A percentile compares a stretch with the other conserved stretches of the same genome.
Evolutionary conservation across 352 stramenopile species (phyloP).

Genomic region (Thraustotheca clavata): DNA sequence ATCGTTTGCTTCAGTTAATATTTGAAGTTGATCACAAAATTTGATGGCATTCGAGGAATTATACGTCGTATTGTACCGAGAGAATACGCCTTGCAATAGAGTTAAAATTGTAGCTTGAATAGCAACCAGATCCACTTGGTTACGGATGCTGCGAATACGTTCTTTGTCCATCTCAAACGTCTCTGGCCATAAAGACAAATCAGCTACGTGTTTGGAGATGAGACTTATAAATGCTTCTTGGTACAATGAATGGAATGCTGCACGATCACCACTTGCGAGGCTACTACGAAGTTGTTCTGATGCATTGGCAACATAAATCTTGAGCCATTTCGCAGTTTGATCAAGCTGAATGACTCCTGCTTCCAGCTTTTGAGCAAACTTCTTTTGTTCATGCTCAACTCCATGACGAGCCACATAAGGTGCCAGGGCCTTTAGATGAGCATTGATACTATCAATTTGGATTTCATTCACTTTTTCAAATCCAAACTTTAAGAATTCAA

Average conservation of each 20-base stretch:
- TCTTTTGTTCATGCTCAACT: slow-evolving; percentile 56
- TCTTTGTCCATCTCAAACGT: slow-evolving; percentile 50
- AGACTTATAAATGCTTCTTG: slow-evolving; percentile 38
- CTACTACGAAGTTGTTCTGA: slow-evolving; percentile 22
- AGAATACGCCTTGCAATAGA: slow-evolving; percentile 48
- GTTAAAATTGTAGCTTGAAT: slow-evolving; percentile 48
- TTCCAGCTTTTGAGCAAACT: slow-evolving; percentile 29
- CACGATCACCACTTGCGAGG: slow-evolving; percentile 28
- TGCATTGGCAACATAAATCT: slow-evolving; percentile 26
- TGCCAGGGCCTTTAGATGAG: slow-evolving; percentile 40
- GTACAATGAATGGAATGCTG: slow-evolving; percentile 40
- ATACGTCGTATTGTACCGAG: slow-evolving; percentile 22
- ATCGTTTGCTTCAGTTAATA: slow-evolving; percentile 30
- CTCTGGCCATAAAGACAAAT: slow-evolving; percentile 43
- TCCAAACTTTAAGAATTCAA: slow-evolving; percentile 56
- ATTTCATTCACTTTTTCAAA: slow-evolving; percentile 59
- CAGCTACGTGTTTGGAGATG: slow-evolving; percentile 43
- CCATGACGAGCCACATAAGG: slow-evolving; percentile 52
- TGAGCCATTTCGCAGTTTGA: slow-evolving; percentile 45
- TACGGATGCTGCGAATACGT: slow-evolving; percentile 41
- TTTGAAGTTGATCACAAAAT: slow-evolving; percentile 21
- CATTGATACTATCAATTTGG: slow-evolving; percentile 50
- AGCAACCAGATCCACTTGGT: slow-evolving; percentile 46
- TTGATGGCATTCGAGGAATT: not conserved
- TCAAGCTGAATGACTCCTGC: slow-evolving; percentile 24